phyloP scores from a whole-genome alignment of 306 rosid species.

The Macrotyloma uniflorum region DNA sequence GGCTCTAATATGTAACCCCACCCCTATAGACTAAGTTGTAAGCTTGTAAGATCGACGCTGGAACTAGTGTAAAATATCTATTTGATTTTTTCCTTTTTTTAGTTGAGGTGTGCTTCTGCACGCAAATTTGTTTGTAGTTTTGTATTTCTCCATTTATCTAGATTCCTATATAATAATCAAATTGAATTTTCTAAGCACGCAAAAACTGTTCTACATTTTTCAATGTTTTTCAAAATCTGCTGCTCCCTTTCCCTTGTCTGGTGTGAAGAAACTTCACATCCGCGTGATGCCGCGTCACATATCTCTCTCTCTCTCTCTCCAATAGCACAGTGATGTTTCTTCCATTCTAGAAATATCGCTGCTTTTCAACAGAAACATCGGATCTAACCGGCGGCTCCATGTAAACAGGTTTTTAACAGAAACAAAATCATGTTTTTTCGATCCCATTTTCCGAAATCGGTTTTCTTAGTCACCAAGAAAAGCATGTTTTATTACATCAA shows the following conservation, averaged over 20 bases:
- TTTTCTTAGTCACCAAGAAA: background rate
- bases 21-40: background rate
- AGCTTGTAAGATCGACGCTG: background rate
- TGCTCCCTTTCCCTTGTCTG: background rate
- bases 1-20: background rate
- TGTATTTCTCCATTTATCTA: background rate
- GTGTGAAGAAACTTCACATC: slow-evolving; percentile 23
- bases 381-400: background rate
- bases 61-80: slow-evolving; percentile 1
- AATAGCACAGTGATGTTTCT: background rate
- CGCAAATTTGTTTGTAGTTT: background rate
- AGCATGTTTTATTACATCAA: background rate
- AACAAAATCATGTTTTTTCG: slow-evolving; percentile 17
- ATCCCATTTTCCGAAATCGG: background rate
- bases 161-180: background rate
- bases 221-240: background rate
- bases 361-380: background rate
- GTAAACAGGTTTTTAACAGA: background rate
- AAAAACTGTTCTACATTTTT: background rate
- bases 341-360: background rate
- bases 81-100: background rate
- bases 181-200: slow-evolving; percentile 8
- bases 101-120: background rate
- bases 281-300: background rate
- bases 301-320: background rate